Evolutionary conservation across 257 asterid species (phyloP).

Genomic region (Osmanthus fragrans): DNA sequence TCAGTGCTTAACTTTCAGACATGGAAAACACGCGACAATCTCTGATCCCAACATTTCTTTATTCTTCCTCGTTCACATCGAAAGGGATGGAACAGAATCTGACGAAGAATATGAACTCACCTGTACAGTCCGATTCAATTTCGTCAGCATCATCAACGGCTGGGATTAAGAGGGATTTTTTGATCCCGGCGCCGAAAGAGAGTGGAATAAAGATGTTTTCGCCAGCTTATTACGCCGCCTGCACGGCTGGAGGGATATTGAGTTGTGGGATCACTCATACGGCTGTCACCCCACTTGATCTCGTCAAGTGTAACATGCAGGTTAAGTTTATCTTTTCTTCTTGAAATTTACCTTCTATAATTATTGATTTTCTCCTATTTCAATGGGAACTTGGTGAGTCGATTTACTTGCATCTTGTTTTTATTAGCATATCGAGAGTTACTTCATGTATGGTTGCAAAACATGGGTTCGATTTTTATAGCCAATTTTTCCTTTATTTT

Average conservation of each 20-base stretch:
- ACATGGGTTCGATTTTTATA: too few species aligned
- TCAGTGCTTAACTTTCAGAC: background rate
- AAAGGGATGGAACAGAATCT: slow-evolving; percentile 16
- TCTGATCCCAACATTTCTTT: slow-evolving; percentile 48
- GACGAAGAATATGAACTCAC: slow-evolving; percentile 1
- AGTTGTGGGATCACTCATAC: slow-evolving; percentile 78
- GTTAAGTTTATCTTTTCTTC: slow-evolving; percentile 24
- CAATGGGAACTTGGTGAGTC: too few species aligned
- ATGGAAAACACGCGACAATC: slow-evolving; percentile 42
- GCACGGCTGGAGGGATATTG: slow-evolving; percentile 58
- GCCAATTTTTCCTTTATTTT: background rate
- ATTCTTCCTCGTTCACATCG: slow-evolving; percentile 24
- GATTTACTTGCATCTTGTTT: too few species aligned
- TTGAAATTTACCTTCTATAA: too few species aligned
- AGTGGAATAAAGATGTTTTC: slow-evolving; percentile 65
- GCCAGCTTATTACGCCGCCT: slow-evolving; percentile 63
- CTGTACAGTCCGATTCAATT: background rate
- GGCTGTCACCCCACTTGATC: slow-evolving; percentile 83
- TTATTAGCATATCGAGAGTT: too few species aligned
- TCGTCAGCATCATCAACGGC: slow-evolving; percentile 15
- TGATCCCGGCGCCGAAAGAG: slow-evolving; percentile 69
- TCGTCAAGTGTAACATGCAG: slow-evolving; percentile 95
- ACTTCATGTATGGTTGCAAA: too few species aligned
- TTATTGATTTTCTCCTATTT: too few species aligned
- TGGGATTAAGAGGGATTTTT: slow-evolving; percentile 23